phyloP scores from a whole-genome alignment of 371 early-diverging fungal species.

The Chytridium lagenaria region DNA sequence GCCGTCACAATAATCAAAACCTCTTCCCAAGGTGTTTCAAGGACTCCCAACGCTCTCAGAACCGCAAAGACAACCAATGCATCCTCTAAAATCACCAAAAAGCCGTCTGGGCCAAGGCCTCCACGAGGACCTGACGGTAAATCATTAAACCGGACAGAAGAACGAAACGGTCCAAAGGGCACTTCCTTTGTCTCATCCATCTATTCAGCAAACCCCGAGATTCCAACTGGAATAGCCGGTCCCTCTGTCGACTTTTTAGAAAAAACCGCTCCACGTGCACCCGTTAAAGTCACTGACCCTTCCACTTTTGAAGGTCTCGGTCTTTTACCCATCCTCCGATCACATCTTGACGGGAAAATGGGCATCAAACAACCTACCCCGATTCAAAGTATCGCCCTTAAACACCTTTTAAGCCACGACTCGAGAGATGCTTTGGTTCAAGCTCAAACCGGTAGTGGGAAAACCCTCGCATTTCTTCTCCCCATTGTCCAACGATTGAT shows the following conservation, averaged over 20 bases:
- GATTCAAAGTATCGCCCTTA: conserved; percentile 58
- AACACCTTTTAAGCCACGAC: conserved; percentile 35
- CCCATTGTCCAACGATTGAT: conserved; percentile 68
- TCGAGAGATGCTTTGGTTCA: conserved; percentile 88
- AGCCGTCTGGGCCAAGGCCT: background rate
- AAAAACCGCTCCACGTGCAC: background rate
- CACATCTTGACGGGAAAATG: conserved; percentile 69
- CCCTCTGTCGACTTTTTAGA: background rate
- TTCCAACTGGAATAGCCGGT: background rate
- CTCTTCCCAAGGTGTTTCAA: background rate
- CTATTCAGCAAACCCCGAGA: background rate
- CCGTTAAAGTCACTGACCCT: background rate
- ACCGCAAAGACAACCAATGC: background rate
- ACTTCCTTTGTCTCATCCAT: background rate
- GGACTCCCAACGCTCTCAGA: background rate
- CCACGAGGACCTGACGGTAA: background rate
- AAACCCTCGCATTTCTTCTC: conserved; percentile 95
- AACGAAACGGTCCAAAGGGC: background rate
- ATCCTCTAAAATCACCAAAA: conserved; percentile 9
- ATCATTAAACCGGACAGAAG: conserved; percentile 1
- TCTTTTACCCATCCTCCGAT: conserved; percentile 68
- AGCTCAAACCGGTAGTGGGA: conserved; percentile 98
- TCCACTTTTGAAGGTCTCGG: conserved; percentile 72
- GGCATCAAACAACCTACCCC: conserved; percentile 69
- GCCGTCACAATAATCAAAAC: background rate